Conservation (phyloP, 768 basidiomycete species). For the Lactarius hatsudake region DNA sequence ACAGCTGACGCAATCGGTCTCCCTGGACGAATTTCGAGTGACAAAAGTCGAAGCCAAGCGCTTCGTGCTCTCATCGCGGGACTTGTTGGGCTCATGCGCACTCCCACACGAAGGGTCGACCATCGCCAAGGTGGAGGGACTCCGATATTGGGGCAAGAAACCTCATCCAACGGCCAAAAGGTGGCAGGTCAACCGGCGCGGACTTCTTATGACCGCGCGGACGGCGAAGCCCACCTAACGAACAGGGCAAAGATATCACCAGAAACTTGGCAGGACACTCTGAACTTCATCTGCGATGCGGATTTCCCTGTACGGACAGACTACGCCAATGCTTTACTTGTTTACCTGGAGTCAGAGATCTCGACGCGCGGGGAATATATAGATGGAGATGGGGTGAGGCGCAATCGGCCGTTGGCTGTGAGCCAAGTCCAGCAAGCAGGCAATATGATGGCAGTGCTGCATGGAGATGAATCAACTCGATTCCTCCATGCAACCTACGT, state of each 20-base stretch:
- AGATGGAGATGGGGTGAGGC: constrained; percentile 47
- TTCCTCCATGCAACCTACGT: constrained; percentile 81
- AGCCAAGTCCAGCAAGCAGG: constrained; percentile 47
- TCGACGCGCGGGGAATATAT: constrained; percentile 54
- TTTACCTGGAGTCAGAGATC: constrained; percentile 77
- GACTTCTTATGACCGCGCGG: constrained; percentile 19
- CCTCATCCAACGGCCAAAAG: constrained; percentile 11
- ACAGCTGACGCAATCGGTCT: constrained; percentile 66
- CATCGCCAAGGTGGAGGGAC: constrained; percentile 11
- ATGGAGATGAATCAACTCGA: constrained; percentile 62
- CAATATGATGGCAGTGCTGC: constrained; percentile 47
- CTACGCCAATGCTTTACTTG: constrained; percentile 68
- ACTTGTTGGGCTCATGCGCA: constrained; percentile 64
- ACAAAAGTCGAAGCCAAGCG: constrained; percentile 55
- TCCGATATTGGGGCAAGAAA: constrained; percentile 20
- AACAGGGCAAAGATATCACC: constrained; percentile 68
- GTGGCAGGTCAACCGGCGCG: constrained; percentile 12
- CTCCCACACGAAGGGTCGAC: constrained; percentile 40
- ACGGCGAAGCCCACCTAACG: constrained; percentile 40
- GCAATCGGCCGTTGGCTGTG: constrained; percentile 46
- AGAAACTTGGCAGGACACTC: constrained; percentile 89
- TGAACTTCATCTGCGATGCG: constrained; percentile 77
- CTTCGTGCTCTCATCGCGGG: constrained; percentile 69
- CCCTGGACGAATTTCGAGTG: constrained; percentile 38
- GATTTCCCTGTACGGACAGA: constrained; percentile 77